Percentiles rank a stretch among this genome's conserved stretches.
Evolutionary conservation across 495 filamentous ascomycete species (phyloP).

Genomic region (Penicillium malachiteum): DNA sequence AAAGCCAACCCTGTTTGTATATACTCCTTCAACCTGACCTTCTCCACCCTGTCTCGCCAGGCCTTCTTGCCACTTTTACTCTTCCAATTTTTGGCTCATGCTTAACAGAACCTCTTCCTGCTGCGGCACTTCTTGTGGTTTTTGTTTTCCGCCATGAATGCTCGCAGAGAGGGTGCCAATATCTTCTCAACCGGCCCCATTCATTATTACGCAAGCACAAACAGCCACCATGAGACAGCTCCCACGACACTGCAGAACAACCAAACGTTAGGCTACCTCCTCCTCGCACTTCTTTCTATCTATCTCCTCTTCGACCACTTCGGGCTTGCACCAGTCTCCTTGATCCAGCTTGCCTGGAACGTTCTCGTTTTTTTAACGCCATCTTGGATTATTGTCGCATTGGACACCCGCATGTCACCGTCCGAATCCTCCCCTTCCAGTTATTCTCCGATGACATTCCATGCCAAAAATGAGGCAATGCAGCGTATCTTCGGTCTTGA

Average conservation of each 20-base stretch:
- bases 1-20: conserved; percentile 10
- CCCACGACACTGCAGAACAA: conserved; percentile 28
- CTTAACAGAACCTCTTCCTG: conserved; percentile 18
- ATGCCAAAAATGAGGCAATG: conserved; percentile 65
- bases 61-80: not conserved
- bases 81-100: conserved; percentile 18
- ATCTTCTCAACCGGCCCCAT: conserved; percentile 34
- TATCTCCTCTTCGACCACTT: conserved; percentile 32
- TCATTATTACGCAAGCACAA: conserved; percentile 20
- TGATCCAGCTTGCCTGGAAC: conserved; percentile 55
- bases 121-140: conserved; percentile 18
- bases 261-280: conserved; percentile 22
- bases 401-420: conserved; percentile 48
- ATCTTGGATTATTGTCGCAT: conserved; percentile 54
- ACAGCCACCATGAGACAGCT: conserved; percentile 37
- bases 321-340: conserved; percentile 26
- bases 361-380: conserved; percentile 60
- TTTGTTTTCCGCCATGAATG: conserved; percentile 40
- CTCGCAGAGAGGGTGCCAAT: conserved; percentile 35
- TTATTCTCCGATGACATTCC: conserved; percentile 24
- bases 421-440: conserved; percentile 20
- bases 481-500: conserved; percentile 66
- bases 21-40: conserved; percentile 1
- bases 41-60: conserved; percentile 5
- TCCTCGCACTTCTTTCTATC: conserved; percentile 24